These are phyloP conservation scores for Staphylotrichum longicolle DNA, from an alignment of 495 filamentous ascomycete species.

Conservation along the genomic window DNA sequence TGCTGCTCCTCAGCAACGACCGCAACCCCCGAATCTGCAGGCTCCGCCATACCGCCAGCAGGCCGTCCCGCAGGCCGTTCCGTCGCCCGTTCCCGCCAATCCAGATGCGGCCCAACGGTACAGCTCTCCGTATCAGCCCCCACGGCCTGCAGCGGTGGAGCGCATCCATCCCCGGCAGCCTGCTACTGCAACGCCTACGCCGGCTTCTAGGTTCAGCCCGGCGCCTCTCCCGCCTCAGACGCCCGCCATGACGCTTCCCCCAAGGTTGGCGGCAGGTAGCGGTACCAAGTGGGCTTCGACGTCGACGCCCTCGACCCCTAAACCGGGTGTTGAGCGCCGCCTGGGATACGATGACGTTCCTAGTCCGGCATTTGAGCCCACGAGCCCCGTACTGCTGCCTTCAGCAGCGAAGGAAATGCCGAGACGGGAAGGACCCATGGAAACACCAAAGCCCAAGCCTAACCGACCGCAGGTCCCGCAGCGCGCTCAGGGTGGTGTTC, in stretches of 20 bases:
- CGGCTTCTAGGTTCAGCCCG: slow-evolving; percentile 24
- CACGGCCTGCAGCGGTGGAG: slow-evolving; percentile 32
- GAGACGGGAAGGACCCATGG: slow-evolving; percentile 6
- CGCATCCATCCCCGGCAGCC: slow-evolving; percentile 24
- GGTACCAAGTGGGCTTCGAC: slow-evolving; percentile 50
- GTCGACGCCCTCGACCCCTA: slow-evolving; percentile 48
- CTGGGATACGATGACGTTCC: slow-evolving; percentile 33
- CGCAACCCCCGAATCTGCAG: slow-evolving; percentile 21
- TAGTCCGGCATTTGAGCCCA: slow-evolving; percentile 46
- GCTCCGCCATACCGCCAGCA: slow-evolving; percentile 33
- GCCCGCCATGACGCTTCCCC: slow-evolving; percentile 14
- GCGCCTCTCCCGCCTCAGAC: slow-evolving; percentile 25
- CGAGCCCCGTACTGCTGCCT: slow-evolving; percentile 40
- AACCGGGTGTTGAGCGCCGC: slow-evolving; percentile 23
- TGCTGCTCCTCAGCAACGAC: slow-evolving; percentile 30
- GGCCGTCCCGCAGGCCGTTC: neutral
- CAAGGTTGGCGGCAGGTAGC: slow-evolving; percentile 33
- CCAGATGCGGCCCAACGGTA: slow-evolving; percentile 35
- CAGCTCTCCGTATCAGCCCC: slow-evolving; percentile 44
- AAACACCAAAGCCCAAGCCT: slow-evolving; percentile 21
- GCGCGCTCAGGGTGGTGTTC: slow-evolving; percentile 5
- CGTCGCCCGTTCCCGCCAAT: slow-evolving; percentile 14
- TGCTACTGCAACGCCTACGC: slow-evolving; percentile 21
- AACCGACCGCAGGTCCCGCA: slow-evolving; percentile 14
- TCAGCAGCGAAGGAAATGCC: neutral